A percentile compares a stretch with the other conserved stretches of the same genome.
Conservation (phyloP, 345 rosid genomes). For the Populus alba region DNA sequence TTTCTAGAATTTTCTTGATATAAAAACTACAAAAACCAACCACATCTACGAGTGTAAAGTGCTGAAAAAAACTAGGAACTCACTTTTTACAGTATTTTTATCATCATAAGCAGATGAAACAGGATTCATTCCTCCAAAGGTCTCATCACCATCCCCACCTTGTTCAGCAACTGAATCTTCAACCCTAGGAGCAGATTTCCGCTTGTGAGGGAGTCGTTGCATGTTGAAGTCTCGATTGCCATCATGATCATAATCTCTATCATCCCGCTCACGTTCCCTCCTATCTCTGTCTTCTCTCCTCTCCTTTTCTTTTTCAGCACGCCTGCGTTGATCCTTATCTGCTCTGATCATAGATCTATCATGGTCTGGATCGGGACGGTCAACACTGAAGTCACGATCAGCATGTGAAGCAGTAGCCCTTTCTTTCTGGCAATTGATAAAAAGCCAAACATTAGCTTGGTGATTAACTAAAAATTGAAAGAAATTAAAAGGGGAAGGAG, state of each 20-base stretch:
- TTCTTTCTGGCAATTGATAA: constrained; percentile 57
- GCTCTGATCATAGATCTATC: constrained; percentile 49
- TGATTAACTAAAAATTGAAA: constrained; percentile 12
- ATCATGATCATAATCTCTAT: constrained; percentile 57
- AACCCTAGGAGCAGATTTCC: constrained; percentile 36
- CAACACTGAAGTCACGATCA: constrained; percentile 54
- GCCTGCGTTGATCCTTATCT: constrained; percentile 69
- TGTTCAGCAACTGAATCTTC: constrained; percentile 58
- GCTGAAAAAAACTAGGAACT: constrained; percentile 21
- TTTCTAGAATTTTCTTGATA: too few species aligned
- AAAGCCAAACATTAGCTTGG: constrained; percentile 28
- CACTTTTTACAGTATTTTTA: constrained; percentile 61
- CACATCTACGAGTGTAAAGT: neutral
- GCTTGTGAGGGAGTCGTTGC: constrained; percentile 52
- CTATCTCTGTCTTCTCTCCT: constrained; percentile 68
- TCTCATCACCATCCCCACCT: constrained; percentile 56
- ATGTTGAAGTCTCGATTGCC: constrained; percentile 54
- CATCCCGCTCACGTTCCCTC: constrained; percentile 55
- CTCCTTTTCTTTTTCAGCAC: constrained; percentile 64
- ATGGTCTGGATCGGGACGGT: constrained; percentile 56
- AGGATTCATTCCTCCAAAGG: constrained; percentile 48
- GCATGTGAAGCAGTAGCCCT: constrained; percentile 47
- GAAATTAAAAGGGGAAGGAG: constrained; percentile 1
- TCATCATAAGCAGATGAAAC: constrained; percentile 62
- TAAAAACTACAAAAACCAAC: neutral